Percentiles rank a stretch among this genome's conserved stretches.
Conservation (phyloP, 371 early-diverging fungal genomes). For the Parasitella parasitica region DNA sequence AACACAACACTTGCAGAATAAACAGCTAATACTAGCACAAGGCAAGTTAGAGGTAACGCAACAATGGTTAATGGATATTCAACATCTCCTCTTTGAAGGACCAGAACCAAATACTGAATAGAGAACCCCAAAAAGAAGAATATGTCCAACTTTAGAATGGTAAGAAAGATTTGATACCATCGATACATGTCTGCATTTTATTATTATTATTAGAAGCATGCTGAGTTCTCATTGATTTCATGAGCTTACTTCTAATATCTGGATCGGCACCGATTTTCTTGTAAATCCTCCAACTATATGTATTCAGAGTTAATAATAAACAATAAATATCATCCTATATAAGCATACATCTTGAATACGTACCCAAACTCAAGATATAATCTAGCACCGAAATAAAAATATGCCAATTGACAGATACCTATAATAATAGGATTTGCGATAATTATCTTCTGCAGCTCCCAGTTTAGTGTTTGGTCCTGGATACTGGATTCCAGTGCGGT, state of each 20-base stretch:
- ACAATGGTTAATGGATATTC: conserved; percentile 86
- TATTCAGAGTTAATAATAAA: background rate
- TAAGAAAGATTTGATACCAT: conserved; percentile 82
- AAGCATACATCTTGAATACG: too few relatives aligned
- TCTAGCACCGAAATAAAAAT: conserved; percentile 45
- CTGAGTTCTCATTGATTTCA: background rate
- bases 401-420: conserved; percentile 42
- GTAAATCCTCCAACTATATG: conserved; percentile 25
- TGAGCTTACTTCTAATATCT: conserved; percentile 69
- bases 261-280: conserved; percentile 32
- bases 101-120: conserved; percentile 83
- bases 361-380: conserved; percentile 87
- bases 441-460: conserved; percentile 27
- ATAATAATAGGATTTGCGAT: conserved; percentile 43
- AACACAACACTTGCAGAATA: conserved; percentile 60
- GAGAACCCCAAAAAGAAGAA: conserved; percentile 89
- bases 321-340: too few relatives aligned
- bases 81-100: conserved; percentile 62
- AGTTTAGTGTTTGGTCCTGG: background rate
- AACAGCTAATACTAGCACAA: conserved; percentile 74
- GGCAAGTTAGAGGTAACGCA: conserved; percentile 74
- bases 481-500: conserved; percentile 11
- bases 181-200: conserved; percentile 68
- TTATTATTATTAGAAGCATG: background rate
- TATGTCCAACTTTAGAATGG: conserved; percentile 84